Evolutionary conservation across 306 rosid genomes (phyloP).

Genomic region (Quercus alba): DNA sequence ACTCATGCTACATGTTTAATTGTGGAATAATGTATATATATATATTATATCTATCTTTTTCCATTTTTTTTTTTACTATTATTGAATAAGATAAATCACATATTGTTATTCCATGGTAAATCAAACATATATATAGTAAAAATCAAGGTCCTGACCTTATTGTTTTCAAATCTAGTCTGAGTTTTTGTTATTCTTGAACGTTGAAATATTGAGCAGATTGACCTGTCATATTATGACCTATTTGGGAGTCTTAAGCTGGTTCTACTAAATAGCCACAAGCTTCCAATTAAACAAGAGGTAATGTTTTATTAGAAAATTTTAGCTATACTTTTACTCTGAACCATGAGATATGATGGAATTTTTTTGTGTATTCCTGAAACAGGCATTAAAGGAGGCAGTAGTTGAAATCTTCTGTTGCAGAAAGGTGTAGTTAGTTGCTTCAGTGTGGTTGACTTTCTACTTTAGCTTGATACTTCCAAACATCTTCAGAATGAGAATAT

Average conservation of each 20-base stretch:
- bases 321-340: neutral
- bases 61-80: no score
- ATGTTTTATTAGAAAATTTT: constrained; percentile 5
- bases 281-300: constrained; percentile 76
- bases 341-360: neutral
- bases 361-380: constrained; percentile 25
- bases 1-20: neutral
- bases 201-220: constrained; percentile 56
- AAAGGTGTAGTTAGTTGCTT: constrained; percentile 45
- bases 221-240: constrained; percentile 74
- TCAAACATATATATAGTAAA: neutral
- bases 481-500: constrained; percentile 7
- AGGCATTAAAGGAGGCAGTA: constrained; percentile 65
- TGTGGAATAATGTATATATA: neutral
- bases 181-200: neutral
- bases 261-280: constrained; percentile 56
- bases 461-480: constrained; percentile 2
- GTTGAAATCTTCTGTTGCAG: constrained; percentile 65
- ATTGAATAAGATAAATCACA: no score
- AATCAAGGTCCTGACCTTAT: neutral
- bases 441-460: neutral
- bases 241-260: constrained; percentile 82
- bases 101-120: no score
- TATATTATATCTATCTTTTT: no score
- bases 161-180: neutral